Base-by-base conservation (phyloP, 1,284 basidiomycete genomes). In the Marasmius sp. region DNA sequence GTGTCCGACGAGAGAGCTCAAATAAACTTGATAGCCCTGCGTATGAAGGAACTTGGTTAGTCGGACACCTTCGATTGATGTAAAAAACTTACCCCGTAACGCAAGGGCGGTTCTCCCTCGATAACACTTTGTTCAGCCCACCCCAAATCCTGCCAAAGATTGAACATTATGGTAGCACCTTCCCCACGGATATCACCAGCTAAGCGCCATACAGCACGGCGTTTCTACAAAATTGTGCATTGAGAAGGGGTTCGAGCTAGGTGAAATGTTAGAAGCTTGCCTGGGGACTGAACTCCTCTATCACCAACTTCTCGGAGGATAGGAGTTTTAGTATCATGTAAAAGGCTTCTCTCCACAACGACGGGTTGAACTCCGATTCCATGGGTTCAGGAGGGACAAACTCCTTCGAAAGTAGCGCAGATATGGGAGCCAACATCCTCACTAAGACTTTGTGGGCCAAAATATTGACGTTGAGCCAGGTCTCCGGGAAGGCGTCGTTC, bases 111-210 rank as follows among this genome's bases (percentile, higher is more conserved):
- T 57, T 86, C 84, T 3, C 80, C 79, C 34, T 75, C 77, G 18
- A 75, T 77, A 20, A 79, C 77, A 22, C 77, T 71, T 61, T 87
- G 81, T 63, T 91, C 86, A 2, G 87, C 85, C 85, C 89, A 91
- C 6, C 91, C 92, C 27, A 98, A 84, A 3, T 93, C 87, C 68
- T 93, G 88, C 97, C 97, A 99, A 2, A 97, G 77, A 59, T 85
- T 86, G 36, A 91, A 76, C 59, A 98, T 77, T 61, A 97, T 89
- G n/a, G 85, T 80, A 1, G 95, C 93, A 10, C 95, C 96, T 73
- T 97, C 93, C 14, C 94, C 95, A 38, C 97, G 86, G 68, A 98
- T 88, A 75, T 99, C 97, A 16, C 96, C 96, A 3, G 93, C 94
- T 14, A 98, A 84, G 50, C 95, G 87, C 97, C 97, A 98, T 14